Evolutionary conservation across 805 yeast genomes (phyloP).

Genomic region (Candida qinlingensis): DNA sequence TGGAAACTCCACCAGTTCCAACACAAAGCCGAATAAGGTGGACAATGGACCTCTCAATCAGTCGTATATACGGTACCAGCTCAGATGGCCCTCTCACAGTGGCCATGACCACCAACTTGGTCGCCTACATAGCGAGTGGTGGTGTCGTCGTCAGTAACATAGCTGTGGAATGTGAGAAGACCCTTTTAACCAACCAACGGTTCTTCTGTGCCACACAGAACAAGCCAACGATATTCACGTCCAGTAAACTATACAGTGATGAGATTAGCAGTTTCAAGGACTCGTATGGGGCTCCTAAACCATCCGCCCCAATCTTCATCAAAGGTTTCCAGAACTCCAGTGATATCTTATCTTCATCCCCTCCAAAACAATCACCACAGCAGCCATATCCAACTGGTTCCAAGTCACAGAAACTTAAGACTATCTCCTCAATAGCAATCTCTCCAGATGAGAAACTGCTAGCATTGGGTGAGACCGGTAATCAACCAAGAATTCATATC

Average conservation of each 20-base stretch:
- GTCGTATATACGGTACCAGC: conserved; percentile 43
- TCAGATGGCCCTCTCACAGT: conserved; percentile 38
- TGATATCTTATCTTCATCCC: conserved; percentile 6
- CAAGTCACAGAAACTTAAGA: conserved; percentile 37
- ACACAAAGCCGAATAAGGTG: background rate
- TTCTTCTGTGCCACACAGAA: conserved; percentile 44
- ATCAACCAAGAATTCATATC: conserved; percentile 57
- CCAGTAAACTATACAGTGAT: background rate
- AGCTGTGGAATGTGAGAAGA: conserved; percentile 11
- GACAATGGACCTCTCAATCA: conserved; percentile 13
- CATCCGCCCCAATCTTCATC: conserved; percentile 1
- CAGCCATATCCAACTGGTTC: conserved; percentile 1
- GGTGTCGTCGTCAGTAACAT: conserved; percentile 49
- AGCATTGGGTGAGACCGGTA: conserved; percentile 71
- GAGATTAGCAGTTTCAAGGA: conserved; percentile 1
- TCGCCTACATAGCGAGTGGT: conserved; percentile 55
- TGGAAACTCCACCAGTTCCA: background rate
- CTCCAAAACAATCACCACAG: conserved; percentile 20
- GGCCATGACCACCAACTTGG: conserved; percentile 31
- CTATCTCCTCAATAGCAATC: conserved; percentile 52
- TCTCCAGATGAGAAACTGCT: conserved; percentile 48
- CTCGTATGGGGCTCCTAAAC: conserved; percentile 9
- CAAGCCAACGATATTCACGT: background rate
- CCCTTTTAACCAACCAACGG: conserved; percentile 31
- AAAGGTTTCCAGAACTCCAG: background rate